Base-by-base conservation (phyloP, 208 protist genomes). In the Paratrypanosoma confusum region DNA sequence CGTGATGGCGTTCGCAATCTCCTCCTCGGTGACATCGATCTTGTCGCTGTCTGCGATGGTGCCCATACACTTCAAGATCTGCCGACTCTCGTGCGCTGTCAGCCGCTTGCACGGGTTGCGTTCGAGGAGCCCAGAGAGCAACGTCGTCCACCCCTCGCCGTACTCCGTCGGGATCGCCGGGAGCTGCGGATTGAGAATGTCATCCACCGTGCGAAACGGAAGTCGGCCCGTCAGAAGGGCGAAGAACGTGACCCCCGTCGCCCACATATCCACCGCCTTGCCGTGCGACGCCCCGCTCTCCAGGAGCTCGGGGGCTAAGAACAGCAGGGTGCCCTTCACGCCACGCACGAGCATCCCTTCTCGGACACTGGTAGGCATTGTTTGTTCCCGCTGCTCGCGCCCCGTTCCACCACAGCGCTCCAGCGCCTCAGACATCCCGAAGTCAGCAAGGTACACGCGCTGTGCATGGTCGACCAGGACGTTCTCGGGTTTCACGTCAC, bases 401-500 rank as follows among this genome's bases (percentile, higher is more conserved):
- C 39, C 57, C 24, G 57, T 43, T 8, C 21, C 39, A 27, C 81
- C 68, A n/a, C n/a, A n/a, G n/a, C n/a, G n/a, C n/a, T n/a, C n/a
- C n/a, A n/a, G n/a, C n/a, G n/a, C n/a, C n/a, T n/a, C n/a, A n/a
- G n/a, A n/a, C n/a, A 51, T 33, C 11, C 59, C 59, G 45, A 62
- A 67, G 26, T 62, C 59, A 13, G 44, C 31, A 18, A 67, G 31
- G 33, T 42, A 55, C 2, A 23, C 53, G 14, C 28, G 14, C 26
- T 40, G 25, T 10, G 50, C 53, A 3, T 3, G 36, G 32, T 45
- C 43, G 26, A 81, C 50, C 10, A 78, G 44, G 44, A 81, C 65
- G 41, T 81, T 82, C 39, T 83, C 71, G 8, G 74, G 74, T 46
- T 81, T 81, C 16, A 81, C 69, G 29, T 83, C 74, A 4, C 72